These are phyloP conservation scores for Rhizopus stolonifer DNA, from an alignment of 371 early-diverging fungal genomes.

Conservation along the genomic window DNA sequence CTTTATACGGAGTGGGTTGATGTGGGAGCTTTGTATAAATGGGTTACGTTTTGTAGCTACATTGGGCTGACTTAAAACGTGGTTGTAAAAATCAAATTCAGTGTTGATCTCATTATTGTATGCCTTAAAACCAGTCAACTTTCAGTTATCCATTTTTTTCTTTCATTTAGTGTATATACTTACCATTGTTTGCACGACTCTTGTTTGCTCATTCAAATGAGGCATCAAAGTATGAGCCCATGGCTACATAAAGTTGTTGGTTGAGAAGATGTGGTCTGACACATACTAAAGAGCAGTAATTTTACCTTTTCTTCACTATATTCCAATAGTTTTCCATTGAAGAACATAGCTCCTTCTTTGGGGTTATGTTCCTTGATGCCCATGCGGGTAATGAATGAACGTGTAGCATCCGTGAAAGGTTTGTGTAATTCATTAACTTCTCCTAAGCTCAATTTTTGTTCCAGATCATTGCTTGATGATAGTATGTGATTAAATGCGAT, in stretches of 20 bases:
- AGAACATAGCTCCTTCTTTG: constrained; percentile 58
- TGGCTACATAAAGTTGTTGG: constrained; percentile 26
- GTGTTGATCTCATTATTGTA: constrained; percentile 55
- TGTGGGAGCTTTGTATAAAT: constrained; percentile 59
- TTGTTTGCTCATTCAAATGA: constrained; percentile 32
- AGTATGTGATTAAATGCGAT: not conserved
- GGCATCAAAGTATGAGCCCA: constrained; percentile 39
- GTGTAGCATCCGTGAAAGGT: constrained; percentile 19
- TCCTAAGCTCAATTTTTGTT: constrained; percentile 14
- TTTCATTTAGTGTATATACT: not conserved
- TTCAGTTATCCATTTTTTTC: not conserved
- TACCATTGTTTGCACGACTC: constrained; percentile 22
- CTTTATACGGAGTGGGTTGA: constrained; percentile 49
- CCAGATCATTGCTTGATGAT: not conserved
- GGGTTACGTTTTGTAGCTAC: constrained; percentile 64
- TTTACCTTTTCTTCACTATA: constrained; percentile 49
- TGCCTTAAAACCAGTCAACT: constrained; percentile 18
- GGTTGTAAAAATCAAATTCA: constrained; percentile 60
- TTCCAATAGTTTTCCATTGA: constrained; percentile 77
- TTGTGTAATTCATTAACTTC: constrained; percentile 29
- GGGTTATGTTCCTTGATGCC: constrained; percentile 21
- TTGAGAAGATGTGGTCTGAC: too few species aligned
- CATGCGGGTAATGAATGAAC: constrained; percentile 34
- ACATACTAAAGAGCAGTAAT: too few species aligned
- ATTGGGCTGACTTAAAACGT: constrained; percentile 59